Conservation (phyloP, 345 rosid species). For the Barbarea vulgaris region DNA sequence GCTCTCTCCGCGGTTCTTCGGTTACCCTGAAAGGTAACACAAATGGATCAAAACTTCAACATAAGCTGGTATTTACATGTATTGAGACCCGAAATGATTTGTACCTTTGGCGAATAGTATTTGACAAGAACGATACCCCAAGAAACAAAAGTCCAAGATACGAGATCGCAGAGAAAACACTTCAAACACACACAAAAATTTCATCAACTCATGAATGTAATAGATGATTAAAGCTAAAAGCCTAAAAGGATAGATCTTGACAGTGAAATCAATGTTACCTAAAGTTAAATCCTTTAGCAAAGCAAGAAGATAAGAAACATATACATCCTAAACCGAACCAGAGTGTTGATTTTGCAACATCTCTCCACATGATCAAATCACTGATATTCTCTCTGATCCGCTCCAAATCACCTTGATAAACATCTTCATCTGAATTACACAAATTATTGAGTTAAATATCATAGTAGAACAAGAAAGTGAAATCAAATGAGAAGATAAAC, state of each 20-base stretch:
- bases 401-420: slow-evolving; percentile 57
- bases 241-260: slow-evolving; percentile 6
- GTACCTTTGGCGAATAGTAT: slow-evolving; percentile 73
- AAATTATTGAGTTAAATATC: background rate
- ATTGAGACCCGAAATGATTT: background rate
- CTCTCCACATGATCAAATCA: slow-evolving; percentile 84
- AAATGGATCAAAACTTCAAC: slow-evolving; percentile 24
- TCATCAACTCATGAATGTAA: background rate
- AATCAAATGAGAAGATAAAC: background rate
- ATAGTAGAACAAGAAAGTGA: slow-evolving; percentile 5
- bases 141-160: slow-evolving; percentile 80
- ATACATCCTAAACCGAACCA: slow-evolving; percentile 91
- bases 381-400: slow-evolving; percentile 50
- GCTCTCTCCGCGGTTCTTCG: slow-evolving; percentile 42
- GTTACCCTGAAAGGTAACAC: slow-evolving; percentile 46
- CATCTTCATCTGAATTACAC: slow-evolving; percentile 50
- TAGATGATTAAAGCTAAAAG: slow-evolving; percentile 7
- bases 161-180: slow-evolving; percentile 70
- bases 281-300: slow-evolving; percentile 72
- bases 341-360: slow-evolving; percentile 78
- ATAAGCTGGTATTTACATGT: background rate
- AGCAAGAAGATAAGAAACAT: slow-evolving; percentile 81
- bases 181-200: slow-evolving; percentile 40
- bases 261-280: slow-evolving; percentile 46
- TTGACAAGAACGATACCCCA: slow-evolving; percentile 79